Conservation (phyloP, 306 rosid genomes). For the Cotoneaster glaucophyllus region DNA sequence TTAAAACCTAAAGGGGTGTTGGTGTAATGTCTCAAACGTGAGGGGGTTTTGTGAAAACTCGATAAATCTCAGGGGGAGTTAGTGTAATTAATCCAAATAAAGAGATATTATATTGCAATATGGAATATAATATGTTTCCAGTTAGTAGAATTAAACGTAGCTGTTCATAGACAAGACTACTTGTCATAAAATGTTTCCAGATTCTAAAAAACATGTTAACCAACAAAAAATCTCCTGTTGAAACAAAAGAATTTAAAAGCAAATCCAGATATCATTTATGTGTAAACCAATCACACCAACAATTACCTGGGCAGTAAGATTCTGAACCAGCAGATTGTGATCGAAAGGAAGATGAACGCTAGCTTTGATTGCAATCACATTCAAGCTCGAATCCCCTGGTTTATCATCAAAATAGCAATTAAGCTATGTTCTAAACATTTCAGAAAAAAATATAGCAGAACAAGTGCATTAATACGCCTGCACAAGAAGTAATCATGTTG, state of each 20-base stretch:
- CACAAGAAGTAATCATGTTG: background rate
- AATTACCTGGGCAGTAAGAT: slow-evolving; percentile 80
- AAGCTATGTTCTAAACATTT: slow-evolving; percentile 10
- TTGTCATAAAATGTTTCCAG: background rate
- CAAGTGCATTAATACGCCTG: background rate
- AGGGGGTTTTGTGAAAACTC: too few relatives aligned
- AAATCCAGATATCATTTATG: background rate
- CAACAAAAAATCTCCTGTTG: background rate
- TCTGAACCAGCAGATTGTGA: slow-evolving; percentile 71
- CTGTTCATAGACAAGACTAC: background rate
- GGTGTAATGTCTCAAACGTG: too few relatives aligned
- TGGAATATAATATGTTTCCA: too few relatives aligned
- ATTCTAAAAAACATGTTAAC: background rate
- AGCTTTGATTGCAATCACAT: slow-evolving; percentile 73
- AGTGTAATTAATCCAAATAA: background rate
- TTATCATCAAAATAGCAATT: slow-evolving; percentile 31
- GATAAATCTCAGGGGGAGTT: too few relatives aligned
- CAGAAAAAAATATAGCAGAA: background rate
- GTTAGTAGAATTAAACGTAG: background rate
- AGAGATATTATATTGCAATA: background rate
- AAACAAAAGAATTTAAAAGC: background rate
- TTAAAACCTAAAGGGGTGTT: too few relatives aligned
- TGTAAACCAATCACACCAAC: background rate
- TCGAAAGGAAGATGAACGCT: slow-evolving; percentile 79
- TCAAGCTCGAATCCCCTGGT: slow-evolving; percentile 72